A percentile compares a stretch with the other conserved stretches of the same genome.
These are phyloP conservation scores for Sporobolomyces phaffii DNA, from an alignment of 768 basidiomycete species.

Conservation along the genomic window DNA sequence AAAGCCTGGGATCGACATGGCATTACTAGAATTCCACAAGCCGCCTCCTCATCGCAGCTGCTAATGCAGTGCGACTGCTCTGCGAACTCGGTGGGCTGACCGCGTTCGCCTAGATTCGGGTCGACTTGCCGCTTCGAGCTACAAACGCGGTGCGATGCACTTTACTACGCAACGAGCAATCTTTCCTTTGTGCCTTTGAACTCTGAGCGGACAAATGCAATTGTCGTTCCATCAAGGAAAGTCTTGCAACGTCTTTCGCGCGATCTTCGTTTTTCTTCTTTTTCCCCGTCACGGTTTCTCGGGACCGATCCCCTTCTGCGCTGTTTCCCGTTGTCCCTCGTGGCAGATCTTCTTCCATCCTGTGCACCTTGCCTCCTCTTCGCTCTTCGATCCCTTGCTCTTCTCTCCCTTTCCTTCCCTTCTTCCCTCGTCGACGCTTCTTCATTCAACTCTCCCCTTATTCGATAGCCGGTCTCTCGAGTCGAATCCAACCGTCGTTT, in stretches of 20 bases:
- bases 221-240: neutral
- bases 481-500: too few species aligned
- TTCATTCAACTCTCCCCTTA: neutral
- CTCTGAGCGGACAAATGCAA: neutral
- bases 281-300: neutral
- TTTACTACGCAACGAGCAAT: too few species aligned
- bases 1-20: neutral
- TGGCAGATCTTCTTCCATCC: too few species aligned
- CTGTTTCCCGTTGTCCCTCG: too few species aligned
- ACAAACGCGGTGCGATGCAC: too few species aligned
- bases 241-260: neutral
- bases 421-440: neutral
- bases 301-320: too few species aligned
- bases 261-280: neutral
- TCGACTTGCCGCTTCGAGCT: neutral
- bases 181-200: neutral
- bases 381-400: neutral
- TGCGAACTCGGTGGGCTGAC: neutral
- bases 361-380: neutral
- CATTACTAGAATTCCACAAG: neutral
- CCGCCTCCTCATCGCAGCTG: neutral
- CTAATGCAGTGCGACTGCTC: neutral
- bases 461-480: too few species aligned
- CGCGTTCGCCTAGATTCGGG: neutral
- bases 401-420: neutral